Evolutionary conservation across 768 basidiomycete genomes (phyloP).

Genomic region (Boletales sp.): DNA sequence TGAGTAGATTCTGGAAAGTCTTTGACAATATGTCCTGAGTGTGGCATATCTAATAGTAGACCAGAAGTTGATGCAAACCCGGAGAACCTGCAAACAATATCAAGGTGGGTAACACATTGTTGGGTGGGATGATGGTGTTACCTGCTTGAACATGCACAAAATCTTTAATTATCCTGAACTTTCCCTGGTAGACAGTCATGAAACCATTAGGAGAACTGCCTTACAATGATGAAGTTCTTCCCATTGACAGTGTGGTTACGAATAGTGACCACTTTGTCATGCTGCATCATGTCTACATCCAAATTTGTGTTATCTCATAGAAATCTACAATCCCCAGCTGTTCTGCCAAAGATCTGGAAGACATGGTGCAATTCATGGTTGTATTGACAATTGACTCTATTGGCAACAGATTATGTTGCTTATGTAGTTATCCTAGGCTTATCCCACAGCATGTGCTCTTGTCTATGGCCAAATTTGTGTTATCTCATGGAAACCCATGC

Average conservation of each 20-base stretch:
- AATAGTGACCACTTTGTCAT: constrained; percentile 89
- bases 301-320: constrained; percentile 78
- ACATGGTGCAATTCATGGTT: no score
- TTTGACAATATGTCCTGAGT: constrained; percentile 69
- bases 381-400: no score
- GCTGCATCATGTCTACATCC: no score
- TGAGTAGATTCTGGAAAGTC: constrained; percentile 93
- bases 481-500: no score
- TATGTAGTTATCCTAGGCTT: no score
- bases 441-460: no score
- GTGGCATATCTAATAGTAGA: neutral
- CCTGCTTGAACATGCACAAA: constrained; percentile 86
- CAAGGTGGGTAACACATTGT: constrained; percentile 88
- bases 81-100: constrained; percentile 86
- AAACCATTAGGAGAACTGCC: constrained; percentile 22
- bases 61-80: constrained; percentile 44
- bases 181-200: constrained; percentile 55
- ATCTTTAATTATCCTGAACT: constrained; percentile 95
- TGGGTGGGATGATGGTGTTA: constrained; percentile 84
- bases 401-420: no score
- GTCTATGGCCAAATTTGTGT: no score
- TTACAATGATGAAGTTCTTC: constrained; percentile 89
- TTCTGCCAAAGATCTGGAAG: no score
- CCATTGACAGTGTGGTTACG: constrained; percentile 94
- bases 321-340: no score